phyloP scores from a whole-genome alignment of 768 basidiomycete species.

The Termitomyces sp. region DNA sequence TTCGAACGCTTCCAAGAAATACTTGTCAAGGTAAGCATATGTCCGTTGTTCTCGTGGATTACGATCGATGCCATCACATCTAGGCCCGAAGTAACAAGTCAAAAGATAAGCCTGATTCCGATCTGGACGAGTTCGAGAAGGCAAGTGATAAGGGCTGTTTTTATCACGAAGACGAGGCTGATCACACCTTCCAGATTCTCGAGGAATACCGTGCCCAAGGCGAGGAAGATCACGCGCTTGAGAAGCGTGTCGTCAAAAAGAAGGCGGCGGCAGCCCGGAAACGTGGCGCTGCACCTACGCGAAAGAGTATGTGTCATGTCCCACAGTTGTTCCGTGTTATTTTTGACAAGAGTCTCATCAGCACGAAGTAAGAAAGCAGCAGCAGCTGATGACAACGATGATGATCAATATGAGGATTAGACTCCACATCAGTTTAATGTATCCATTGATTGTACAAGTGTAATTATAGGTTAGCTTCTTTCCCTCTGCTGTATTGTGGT shows the following conservation, averaged over 20 bases:
- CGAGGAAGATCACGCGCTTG: constrained; percentile 86
- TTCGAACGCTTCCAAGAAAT: constrained; percentile 86
- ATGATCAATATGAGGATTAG: constrained; percentile 14
- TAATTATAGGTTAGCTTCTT: not conserved
- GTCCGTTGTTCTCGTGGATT: not conserved
- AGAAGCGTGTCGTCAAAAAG: constrained; percentile 82
- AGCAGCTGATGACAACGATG: constrained; percentile 11
- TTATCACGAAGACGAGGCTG: not conserved
- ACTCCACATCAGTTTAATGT: not conserved
- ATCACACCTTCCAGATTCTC: constrained; percentile 55
- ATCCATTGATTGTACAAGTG: not conserved
- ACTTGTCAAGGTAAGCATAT: constrained; percentile 65
- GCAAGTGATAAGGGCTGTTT: constrained; percentile 32
- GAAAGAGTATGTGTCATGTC: constrained; percentile 29
- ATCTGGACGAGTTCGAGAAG: constrained; percentile 91
- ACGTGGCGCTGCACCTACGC: constrained; percentile 39
- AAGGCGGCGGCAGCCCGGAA: constrained; percentile 76
- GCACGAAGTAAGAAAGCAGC: constrained; percentile 12
- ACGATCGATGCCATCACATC: not conserved
- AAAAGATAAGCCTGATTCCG: constrained; percentile 87
- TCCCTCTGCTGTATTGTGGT: not conserved
- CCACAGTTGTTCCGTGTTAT: not conserved
- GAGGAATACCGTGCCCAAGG: constrained; percentile 83
- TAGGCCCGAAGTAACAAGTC: constrained; percentile 89
- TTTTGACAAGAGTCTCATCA: not conserved